A percentile compares a stretch with the other conserved stretches of the same genome.
phyloP scores from a whole-genome alignment of 192 early-diverging fungal genomes.

The Jimgerdemannia flammicorona region DNA sequence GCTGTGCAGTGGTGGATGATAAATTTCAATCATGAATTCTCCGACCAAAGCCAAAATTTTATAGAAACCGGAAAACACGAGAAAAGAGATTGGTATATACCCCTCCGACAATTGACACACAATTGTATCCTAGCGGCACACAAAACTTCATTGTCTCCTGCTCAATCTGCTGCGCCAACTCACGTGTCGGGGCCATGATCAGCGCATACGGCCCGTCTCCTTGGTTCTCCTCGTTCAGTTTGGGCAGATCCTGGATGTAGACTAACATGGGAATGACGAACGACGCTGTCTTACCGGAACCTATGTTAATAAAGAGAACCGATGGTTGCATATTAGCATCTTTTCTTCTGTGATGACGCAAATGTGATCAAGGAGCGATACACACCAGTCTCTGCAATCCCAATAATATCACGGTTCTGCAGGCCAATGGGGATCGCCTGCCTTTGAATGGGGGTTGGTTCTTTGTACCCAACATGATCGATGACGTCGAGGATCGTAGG shows the following conservation, averaged over 20 bases:
- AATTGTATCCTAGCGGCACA: slow-evolving; percentile 77
- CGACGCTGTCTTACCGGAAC: slow-evolving; percentile 93
- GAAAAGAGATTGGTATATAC: slow-evolving; percentile 15
- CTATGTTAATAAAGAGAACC: slow-evolving; percentile 22
- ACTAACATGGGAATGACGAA: slow-evolving; percentile 96
- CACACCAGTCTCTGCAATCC: slow-evolving; percentile 82
- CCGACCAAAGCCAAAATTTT: neutral
- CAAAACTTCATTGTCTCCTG: slow-evolving; percentile 90
- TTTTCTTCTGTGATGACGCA: neutral
- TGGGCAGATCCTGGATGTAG: slow-evolving; percentile 80
- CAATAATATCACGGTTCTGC: slow-evolving; percentile 85
- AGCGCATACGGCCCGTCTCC: slow-evolving; percentile 88
- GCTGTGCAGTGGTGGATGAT: slow-evolving; percentile 53
- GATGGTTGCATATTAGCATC: neutral
- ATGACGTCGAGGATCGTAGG: slow-evolving; percentile 70
- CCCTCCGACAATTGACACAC: slow-evolving; percentile 81
- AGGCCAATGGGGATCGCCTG: slow-evolving; percentile 97
- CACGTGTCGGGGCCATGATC: slow-evolving; percentile 95
- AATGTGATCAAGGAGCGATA: neutral
- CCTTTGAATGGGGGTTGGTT: slow-evolving; percentile 96
- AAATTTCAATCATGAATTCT: slow-evolving; percentile 15
- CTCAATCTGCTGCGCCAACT: slow-evolving; percentile 97
- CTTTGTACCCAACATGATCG: slow-evolving; percentile 81
- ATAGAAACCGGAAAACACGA: neutral
- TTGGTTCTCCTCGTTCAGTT: slow-evolving; percentile 73